Base-by-base conservation (phyloP, 768 basidiomycete genomes). In the Naganishia vaughanmartiniae region DNA sequence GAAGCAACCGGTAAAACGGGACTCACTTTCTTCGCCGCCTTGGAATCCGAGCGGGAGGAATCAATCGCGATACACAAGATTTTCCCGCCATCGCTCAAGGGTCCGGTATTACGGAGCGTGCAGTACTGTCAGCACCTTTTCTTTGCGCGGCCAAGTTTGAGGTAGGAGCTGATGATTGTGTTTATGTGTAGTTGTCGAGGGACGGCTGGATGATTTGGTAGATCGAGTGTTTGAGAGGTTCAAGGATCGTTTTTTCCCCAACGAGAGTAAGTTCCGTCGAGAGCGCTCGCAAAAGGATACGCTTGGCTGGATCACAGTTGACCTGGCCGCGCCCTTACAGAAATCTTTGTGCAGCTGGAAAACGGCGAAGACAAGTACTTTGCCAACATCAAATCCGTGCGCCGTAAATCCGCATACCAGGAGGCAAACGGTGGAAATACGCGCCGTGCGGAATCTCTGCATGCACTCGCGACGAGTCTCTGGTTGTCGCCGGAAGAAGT, bases 141-240 rank as follows among this genome's bases (percentile, higher is more conserved):
- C 14, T 71, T 11, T 69, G 73, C 72, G 31, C 70, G 74, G 72
- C 28, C 21, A 3, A 28, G 45, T 42, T 55, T 42, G 42, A 42
- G 15, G 14, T 36, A 15, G 15, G 42, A 11, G 21, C 30, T 66
- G 53, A 42, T 54, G 28, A 66, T 65, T 42, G 34, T 15, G 28
- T 17, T 39, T 19, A 15, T 4, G 19, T n/a, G 33, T 36, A 69
- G 71, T 48, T 12, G 91, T 97, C 74, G 90, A 97, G 82, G 95
- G 96, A 56, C 89, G 96, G 70, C 84, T 98, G 67, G 95, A 99
- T 83, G 90, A 91, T 77, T 85, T 99, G 24, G 93, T 95, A 21
- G 96, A 99, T 80, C 89, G 90, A 60, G 91, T 97, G 46, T 96
- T 88, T 77, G 94, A 97, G 73, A 89, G 96, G 66, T 98, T 93